Evolutionary conservation across 2,329 filamentous ascomycete genomes (phyloP).

Genomic region (Diaporthe longicolla): DNA sequence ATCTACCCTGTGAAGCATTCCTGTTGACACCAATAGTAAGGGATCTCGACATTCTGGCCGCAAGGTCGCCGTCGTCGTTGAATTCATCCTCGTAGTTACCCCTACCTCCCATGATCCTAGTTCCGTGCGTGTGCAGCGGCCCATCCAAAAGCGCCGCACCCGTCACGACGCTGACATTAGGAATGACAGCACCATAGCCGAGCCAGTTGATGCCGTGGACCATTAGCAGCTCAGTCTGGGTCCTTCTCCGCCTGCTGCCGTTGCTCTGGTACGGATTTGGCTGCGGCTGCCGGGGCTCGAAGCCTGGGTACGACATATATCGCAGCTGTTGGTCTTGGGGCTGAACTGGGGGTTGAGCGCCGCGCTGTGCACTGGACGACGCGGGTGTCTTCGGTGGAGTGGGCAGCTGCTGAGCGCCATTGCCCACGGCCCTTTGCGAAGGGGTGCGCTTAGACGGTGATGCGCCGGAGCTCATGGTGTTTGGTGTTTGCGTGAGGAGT

Average conservation of each 20-base stretch:
- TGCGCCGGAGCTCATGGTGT: neutral
- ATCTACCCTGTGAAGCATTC: neutral
- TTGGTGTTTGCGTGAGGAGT: neutral
- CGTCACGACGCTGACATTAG: conserved; percentile 30
- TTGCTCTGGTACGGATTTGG: neutral
- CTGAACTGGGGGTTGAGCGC: neutral
- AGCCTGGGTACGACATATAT: neutral
- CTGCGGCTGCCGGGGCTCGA: neutral
- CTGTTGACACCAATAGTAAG: neutral
- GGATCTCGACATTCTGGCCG: neutral
- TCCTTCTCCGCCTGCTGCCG: conserved; percentile 7
- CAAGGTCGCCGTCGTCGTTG: neutral
- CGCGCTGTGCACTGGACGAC: neutral
- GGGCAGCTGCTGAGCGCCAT: neutral
- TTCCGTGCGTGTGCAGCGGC: conserved; percentile 4
- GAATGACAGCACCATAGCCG: conserved; percentile 17
- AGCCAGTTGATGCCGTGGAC: conserved; percentile 26
- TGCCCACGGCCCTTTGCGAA: neutral
- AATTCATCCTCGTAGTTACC: neutral
- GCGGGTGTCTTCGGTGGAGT: neutral
- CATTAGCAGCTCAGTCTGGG: conserved; percentile 32
- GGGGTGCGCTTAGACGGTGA: neutral
- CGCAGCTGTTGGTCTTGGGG: neutral
- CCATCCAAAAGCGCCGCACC: conserved; percentile 5
- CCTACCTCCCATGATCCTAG: neutral